Percentiles rank a stretch among this genome's conserved stretches.
phyloP scores from a whole-genome alignment of 225 moss, liverwort and hornwort species.

The Asterella californica region DNA sequence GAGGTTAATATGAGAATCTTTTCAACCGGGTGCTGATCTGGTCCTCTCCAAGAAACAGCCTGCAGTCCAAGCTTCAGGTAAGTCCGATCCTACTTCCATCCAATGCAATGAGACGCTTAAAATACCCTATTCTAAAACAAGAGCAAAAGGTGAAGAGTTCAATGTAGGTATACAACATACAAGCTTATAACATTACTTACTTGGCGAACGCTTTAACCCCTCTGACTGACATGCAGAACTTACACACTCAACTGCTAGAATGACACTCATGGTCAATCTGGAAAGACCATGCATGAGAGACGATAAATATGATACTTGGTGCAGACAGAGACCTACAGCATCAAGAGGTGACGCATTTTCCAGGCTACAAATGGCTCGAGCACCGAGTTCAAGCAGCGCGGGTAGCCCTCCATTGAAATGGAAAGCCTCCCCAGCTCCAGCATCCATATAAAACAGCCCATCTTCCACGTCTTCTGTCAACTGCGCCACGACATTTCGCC shows the following conservation, averaged over 20 bases:
- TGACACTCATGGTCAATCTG: not conserved
- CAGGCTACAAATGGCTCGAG: constrained; percentile 78
- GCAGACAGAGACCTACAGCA: constrained; percentile 51
- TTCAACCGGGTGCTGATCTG: constrained; percentile 44
- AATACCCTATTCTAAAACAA: not conserved
- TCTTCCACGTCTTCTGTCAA: constrained; percentile 84
- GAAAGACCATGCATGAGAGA: not conserved
- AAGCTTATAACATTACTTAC: no score
- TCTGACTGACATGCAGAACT: no score
- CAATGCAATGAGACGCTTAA: constrained; percentile 22
- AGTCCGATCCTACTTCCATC: constrained; percentile 12
- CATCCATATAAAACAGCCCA: constrained; percentile 77
- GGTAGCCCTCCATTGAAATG: constrained; percentile 84
- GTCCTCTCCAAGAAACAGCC: constrained; percentile 85
- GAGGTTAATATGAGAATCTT: constrained; percentile 79
- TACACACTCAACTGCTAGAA: no score
- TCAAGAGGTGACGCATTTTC: constrained; percentile 89
- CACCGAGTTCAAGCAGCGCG: constrained; percentile 77
- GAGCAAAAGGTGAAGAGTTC: no score
- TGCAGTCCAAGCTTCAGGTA: constrained; percentile 32
- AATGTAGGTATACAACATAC: no score
- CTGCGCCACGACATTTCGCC: constrained; percentile 28
- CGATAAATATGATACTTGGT: not conserved
- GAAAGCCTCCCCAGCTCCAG: constrained; percentile 83
- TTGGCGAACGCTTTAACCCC: no score